These are phyloP conservation scores for Termitomyces sp. DNA, from an alignment of 768 basidiomycete genomes.

Conservation along the genomic window DNA sequence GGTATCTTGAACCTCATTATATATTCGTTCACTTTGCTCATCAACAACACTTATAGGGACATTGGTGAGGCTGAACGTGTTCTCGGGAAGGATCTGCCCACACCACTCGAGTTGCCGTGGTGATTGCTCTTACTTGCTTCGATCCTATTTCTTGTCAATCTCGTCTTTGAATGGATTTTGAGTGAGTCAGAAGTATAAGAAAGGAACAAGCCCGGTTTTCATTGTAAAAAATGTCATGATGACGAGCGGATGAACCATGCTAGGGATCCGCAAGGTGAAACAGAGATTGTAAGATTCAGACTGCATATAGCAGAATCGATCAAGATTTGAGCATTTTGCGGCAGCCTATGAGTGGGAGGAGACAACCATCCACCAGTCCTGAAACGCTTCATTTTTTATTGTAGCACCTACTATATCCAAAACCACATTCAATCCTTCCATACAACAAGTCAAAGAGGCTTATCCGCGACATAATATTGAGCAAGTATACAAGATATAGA, in stretches of 20 bases:
- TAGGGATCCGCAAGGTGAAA: too few relatives aligned
- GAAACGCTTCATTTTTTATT: too few relatives aligned
- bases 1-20: constrained; percentile 16
- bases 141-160: neutral
- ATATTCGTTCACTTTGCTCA: too few relatives aligned
- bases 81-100: constrained; percentile 34
- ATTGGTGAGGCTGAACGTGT: constrained; percentile 41
- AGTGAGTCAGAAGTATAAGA: too few relatives aligned
- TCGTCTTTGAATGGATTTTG: neutral
- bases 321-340: too few relatives aligned
- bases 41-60: constrained; percentile 24
- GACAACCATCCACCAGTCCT: too few relatives aligned
- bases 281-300: too few relatives aligned
- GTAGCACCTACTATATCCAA: too few relatives aligned
- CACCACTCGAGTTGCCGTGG: constrained; percentile 40
- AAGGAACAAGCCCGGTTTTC: neutral
- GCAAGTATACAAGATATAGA: neutral
- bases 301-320: too few relatives aligned
- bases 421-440: neutral
- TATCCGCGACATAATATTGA: neutral
- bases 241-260: too few relatives aligned
- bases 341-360: too few relatives aligned
- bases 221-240: neutral
- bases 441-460: neutral
- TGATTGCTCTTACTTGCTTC: constrained; percentile 9